These are phyloP conservation scores for Melianthus villosus DNA, from an alignment of 441 rosid species.

Conservation along the genomic window DNA sequence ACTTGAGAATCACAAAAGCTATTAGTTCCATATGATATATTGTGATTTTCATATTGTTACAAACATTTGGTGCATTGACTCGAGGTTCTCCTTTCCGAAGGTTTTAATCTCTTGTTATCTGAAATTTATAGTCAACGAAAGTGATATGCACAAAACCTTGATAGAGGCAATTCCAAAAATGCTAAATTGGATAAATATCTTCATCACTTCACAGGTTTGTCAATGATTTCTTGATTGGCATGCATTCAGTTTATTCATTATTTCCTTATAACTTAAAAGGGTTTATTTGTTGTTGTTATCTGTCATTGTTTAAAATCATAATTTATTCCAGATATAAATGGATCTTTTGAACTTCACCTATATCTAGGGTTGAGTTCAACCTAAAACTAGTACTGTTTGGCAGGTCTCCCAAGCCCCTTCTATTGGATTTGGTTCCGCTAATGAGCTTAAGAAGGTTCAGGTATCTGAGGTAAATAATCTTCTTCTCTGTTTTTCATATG, in stretches of 20 bases:
- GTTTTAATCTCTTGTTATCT: slow-evolving; percentile 13
- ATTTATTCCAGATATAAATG: too few relatives aligned
- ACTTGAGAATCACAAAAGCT: slow-evolving; percentile 8
- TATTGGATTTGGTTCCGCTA: slow-evolving; percentile 68
- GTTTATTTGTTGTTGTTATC: too few relatives aligned
- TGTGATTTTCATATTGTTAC: too few relatives aligned
- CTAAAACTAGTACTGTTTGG: slow-evolving; percentile 5
- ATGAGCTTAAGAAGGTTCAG: slow-evolving; percentile 34
- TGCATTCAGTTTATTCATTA: too few relatives aligned
- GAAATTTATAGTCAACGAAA: slow-evolving; percentile 50
- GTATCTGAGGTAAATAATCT: slow-evolving; percentile 53
- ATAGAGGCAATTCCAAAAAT: slow-evolving; percentile 59
- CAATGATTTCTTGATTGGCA: slow-evolving; percentile 4
- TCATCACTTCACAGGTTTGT: slow-evolving; percentile 57
- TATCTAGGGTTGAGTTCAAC: too few relatives aligned
- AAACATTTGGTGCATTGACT: slow-evolving; percentile 4
- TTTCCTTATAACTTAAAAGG: too few relatives aligned
- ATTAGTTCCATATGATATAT: too few relatives aligned
- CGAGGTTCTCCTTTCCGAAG: too few relatives aligned
- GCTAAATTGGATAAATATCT: slow-evolving; percentile 53
- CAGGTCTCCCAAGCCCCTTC: slow-evolving; percentile 38
- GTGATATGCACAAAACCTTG: slow-evolving; percentile 47
- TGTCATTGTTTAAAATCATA: too few relatives aligned
- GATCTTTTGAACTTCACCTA: too few relatives aligned
- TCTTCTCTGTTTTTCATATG: too few relatives aligned